These are phyloP conservation scores for Elsinoe ampelina DNA, from an alignment of 2,329 filamentous ascomycete species.

Conservation along the genomic window DNA sequence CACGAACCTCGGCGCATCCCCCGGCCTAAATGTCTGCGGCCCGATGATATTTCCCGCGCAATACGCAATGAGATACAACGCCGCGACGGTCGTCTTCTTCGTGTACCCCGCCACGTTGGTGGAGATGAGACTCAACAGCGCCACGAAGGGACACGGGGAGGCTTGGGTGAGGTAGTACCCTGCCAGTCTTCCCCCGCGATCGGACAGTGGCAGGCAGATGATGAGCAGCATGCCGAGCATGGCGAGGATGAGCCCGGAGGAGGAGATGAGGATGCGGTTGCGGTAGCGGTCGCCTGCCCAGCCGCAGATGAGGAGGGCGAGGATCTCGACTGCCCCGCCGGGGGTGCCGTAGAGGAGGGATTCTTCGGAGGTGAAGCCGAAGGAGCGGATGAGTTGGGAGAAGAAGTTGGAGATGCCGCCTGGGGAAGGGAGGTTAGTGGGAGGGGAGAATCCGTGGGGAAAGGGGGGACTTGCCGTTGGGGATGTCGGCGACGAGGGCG, in stretches of 20 bases:
- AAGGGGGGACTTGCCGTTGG: slow-evolving; percentile 36
- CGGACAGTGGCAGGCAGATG: slow-evolving; percentile 49
- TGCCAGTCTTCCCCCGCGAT: slow-evolving; percentile 50
- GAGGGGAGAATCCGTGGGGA: not conserved
- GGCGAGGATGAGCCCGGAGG: slow-evolving; percentile 42
- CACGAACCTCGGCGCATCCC: slow-evolving; percentile 51
- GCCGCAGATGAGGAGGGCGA: slow-evolving; percentile 47
- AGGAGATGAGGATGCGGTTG: slow-evolving; percentile 49
- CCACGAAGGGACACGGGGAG: slow-evolving; percentile 53
- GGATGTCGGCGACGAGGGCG: slow-evolving; percentile 48
- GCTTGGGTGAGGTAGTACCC: slow-evolving; percentile 59
- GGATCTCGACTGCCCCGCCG: slow-evolving; percentile 55
- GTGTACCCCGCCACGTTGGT: slow-evolving; percentile 53
- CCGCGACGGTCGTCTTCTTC: slow-evolving; percentile 51
- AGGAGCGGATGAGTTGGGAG: slow-evolving; percentile 50
- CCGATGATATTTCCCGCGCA: slow-evolving; percentile 49
- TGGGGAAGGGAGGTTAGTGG: not conserved
- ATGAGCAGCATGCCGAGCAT: slow-evolving; percentile 58
- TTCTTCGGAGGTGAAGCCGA: slow-evolving; percentile 55
- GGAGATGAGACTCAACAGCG: slow-evolving; percentile 52
- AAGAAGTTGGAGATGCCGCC: slow-evolving; percentile 52
- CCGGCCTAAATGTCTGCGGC: slow-evolving; percentile 48
- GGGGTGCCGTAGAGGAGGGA: slow-evolving; percentile 57
- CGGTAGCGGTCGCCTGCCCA: slow-evolving; percentile 48
- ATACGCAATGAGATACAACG: slow-evolving; percentile 45